Percentiles rank a stretch among this genome's conserved stretches.
Conservation (phyloP, 1,284 basidiomycete genomes). For the Apiotrichum mycotoxinovorans region DNA sequence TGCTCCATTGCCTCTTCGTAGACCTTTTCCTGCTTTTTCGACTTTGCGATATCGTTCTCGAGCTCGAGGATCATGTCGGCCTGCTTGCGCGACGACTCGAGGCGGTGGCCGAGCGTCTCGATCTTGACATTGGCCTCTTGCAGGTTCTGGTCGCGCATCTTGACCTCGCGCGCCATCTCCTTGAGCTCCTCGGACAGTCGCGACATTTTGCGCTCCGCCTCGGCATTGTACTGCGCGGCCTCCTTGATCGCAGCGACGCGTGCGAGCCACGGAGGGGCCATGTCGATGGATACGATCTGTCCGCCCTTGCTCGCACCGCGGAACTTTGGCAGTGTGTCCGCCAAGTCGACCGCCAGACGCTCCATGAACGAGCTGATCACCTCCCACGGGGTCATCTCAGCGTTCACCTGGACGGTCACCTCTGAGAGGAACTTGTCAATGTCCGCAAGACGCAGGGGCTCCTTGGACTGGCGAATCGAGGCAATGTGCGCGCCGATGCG, state of each 20-base stretch:
- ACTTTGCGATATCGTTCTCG: constrained; percentile 73
- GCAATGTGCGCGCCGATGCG: constrained; percentile 73
- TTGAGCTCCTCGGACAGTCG: constrained; percentile 86
- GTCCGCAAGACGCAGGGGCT: constrained; percentile 67
- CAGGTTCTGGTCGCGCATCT: constrained; percentile 78
- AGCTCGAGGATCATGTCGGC: constrained; percentile 77
- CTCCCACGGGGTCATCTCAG: constrained; percentile 67
- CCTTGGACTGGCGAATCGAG: constrained; percentile 69
- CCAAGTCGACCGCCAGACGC: constrained; percentile 67
- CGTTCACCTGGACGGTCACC: constrained; percentile 48
- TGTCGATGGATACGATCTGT: constrained; percentile 53
- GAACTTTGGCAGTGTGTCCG: constrained; percentile 65
- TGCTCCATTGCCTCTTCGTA: constrained; percentile 92
- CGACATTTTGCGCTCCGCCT: constrained; percentile 81
- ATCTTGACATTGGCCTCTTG: constrained; percentile 90
- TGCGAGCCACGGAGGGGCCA: constrained; percentile 78
- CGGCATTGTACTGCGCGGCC: constrained; percentile 76
- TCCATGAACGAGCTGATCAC: constrained; percentile 66
- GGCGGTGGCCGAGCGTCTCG: constrained; percentile 85
- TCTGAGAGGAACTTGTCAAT: constrained; percentile 70
- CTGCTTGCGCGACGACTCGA: constrained; percentile 80
- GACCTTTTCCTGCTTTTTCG: constrained; percentile 77
- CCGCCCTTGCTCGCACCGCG: constrained; percentile 64
- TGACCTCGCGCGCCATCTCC: constrained; percentile 75
- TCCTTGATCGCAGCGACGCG: constrained; percentile 85